Base-by-base conservation (phyloP, 2,329 filamentous ascomycete species). In the Microdochium trichocladiopsis region DNA sequence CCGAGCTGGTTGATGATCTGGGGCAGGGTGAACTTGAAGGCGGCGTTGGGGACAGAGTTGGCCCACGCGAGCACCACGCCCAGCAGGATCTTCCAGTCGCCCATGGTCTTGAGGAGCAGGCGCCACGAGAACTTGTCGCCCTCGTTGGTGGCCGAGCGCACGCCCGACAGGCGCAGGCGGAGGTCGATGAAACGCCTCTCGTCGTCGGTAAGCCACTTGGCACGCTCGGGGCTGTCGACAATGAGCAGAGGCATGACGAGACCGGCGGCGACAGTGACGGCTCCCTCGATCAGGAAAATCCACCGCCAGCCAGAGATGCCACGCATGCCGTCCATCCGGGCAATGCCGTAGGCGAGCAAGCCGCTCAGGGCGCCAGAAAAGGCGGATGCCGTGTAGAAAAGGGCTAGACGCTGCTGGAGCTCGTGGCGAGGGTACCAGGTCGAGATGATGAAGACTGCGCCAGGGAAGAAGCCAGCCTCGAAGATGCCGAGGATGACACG, bases 1-100 rank as follows among this genome's bases (percentile, higher is more conserved):
- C 72, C 72, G 64, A 75, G 71, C 6, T 64, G 62, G 43, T 63
- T 60, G 41, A 72, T 71, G 50, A 73, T 73, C 23, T 65, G 60
- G 0, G 71, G 70, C 52, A 62, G 54, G 16, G 58, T 59, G 49
- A 66, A 63, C 25, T 60, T 63, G 51, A 64, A 56, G 0, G 62
- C 67, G 53, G 68, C 63, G 36, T 63, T 67, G 2, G 65, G 62
- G 3, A 25, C 21, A 2, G 16, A 5, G 6, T 67, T 66, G 2
- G 66, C 59, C 55, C 64, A 69, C 48, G 64, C 68, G 43, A 68
- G 60, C 4, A 74, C 56, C 16, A 71, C 65, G 12, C 55, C 56
- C 0, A 57, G 47, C 33, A 55, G 43, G 3, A 74, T 67, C 55
- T 75, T 69, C 70, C 71, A 73, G 50, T 74, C 72, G 0, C 61